Evolutionary conservation across 179 eudicot species (phyloP).

Genomic region (Camellia oleifera): DNA sequence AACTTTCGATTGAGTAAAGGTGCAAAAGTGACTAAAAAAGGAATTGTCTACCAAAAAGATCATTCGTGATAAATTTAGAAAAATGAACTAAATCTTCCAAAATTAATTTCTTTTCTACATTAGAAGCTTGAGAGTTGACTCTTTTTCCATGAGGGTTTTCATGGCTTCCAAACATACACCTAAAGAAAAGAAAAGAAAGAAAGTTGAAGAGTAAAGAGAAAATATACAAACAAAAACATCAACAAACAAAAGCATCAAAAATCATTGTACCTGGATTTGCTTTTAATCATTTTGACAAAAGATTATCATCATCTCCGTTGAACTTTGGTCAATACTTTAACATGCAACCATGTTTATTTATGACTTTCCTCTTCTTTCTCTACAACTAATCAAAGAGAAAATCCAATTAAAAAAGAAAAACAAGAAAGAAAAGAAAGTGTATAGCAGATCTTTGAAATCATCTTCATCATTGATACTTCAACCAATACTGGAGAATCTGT

Average conservation of each 20-base stretch:
- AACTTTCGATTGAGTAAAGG: too few relatives aligned
- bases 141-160: not conserved
- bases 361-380: not conserved
- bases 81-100: not conserved
- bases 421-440: too few relatives aligned
- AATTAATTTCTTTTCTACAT: not conserved
- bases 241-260: not conserved
- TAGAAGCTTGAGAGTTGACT: not conserved
- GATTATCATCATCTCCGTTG: not conserved
- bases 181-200: not conserved
- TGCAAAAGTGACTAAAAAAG: too few relatives aligned
- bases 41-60: too few relatives aligned
- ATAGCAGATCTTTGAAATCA: too few relatives aligned
- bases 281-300: slow-evolving; percentile 1
- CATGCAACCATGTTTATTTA: not conserved
- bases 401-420: not conserved
- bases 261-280: not conserved
- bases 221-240: not conserved
- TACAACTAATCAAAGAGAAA: not conserved
- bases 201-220: not conserved
- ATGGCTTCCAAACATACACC: not conserved
- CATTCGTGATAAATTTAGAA: not conserved
- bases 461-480: not conserved
- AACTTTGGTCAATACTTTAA: too few relatives aligned
- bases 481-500: not conserved